Evolutionary conservation across 495 filamentous ascomycete genomes (phyloP), one percentile per base, ranked within the genome.

Genomic region (Parathielavia hyrcaniae): DNA sequence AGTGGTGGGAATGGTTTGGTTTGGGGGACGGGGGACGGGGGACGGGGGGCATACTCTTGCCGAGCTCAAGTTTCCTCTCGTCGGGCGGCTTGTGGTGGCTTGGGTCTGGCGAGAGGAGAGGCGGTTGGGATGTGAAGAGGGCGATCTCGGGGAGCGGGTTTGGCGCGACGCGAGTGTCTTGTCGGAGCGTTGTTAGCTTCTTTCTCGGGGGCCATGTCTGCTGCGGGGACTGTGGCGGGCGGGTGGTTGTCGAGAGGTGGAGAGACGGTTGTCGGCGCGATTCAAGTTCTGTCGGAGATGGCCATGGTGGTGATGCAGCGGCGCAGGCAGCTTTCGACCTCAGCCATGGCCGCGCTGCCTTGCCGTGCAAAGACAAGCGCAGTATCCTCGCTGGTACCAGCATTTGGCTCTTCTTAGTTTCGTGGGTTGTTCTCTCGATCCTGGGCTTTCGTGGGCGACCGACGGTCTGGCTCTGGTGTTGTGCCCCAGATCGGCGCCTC

Each of bases 11-110:
- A 38, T 50, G 45, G 52, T 38, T 32, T 11, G 12, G 13, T 1
- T 40, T 19, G 12, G 14, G 23, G 12, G 5, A 16, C 16, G 49
- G 38, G 10, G 32, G 10, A 9, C 19, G n/a, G 19, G 30, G 57
- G 36, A 34, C 58, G 23, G 43, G 19, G 47, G 47, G 69, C 83
- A 63, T 75, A 91, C 91, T 97, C 66, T 88, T 92, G 53, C 93
- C 92, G 3, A 98, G 84, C 69, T 93, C 92, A 48, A 96, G 66
- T 43, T 87, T 91, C 38, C 92, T 83, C 67, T 93, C 85, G 72
- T 67, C 59, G 26, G 91, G 83, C 9, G 85, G 86, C 1, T 56
- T 69, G 68, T 47, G 64, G 45, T 43, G 53, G 60, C 32, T 50
- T 43, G 48, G 26, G 12, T 47, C 46, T 0, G 48, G 50, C n/a